Evolutionary conservation across 768 basidiomycete species (phyloP).

Genomic region (Podaxis sp.): DNA sequence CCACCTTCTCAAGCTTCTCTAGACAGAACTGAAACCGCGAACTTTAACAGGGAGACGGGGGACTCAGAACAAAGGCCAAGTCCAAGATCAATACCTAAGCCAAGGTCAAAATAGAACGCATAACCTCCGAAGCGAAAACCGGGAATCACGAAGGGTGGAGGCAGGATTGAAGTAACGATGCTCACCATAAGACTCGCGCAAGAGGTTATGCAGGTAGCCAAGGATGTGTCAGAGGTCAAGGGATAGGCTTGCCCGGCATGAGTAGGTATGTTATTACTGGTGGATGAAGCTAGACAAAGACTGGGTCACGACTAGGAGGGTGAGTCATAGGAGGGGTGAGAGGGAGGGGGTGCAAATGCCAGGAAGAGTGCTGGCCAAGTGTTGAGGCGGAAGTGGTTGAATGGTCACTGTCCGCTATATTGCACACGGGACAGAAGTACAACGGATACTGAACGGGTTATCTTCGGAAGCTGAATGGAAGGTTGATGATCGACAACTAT

Average conservation of each 20-base stretch:
- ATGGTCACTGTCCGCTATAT: conserved; percentile 35
- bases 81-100: not conserved
- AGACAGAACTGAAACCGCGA: not conserved
- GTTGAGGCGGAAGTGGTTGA: conserved; percentile 33
- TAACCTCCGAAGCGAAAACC: conserved; percentile 13
- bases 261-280: conserved; percentile 31
- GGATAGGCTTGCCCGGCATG: conserved; percentile 30
- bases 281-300: conserved; percentile 18
- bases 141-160: not conserved
- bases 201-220: conserved; percentile 25
- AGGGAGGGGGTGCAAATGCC: not conserved
- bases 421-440: conserved; percentile 28
- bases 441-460: conserved; percentile 33
- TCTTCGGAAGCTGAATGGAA: no score
- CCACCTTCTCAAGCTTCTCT: not conserved
- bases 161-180: not conserved
- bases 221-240: conserved; percentile 22
- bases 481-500: no score
- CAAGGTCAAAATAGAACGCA: no score
- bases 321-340: not conserved
- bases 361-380: not conserved
- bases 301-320: not conserved
- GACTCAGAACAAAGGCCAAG: not conserved
- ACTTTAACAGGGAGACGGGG: not conserved
- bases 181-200: conserved; percentile 24